Base-by-base conservation (phyloP, 768 basidiomycete species). In the Suillus alpinus region DNA sequence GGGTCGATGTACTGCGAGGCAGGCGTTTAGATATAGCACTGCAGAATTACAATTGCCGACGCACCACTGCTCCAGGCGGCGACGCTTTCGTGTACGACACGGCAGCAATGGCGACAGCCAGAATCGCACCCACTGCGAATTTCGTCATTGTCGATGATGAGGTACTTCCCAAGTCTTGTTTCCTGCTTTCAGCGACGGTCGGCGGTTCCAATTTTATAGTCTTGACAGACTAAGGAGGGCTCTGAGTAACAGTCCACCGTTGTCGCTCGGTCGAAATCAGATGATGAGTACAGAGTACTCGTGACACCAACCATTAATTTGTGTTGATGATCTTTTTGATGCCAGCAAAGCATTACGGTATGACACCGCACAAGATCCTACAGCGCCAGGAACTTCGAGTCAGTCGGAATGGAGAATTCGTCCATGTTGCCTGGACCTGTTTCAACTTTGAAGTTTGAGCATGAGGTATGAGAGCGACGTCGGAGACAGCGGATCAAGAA, bases 1-100 rank as follows among this genome's bases (percentile, higher is more conserved):
- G 82, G 82, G 59, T 83, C 78, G 58, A 85, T 69, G 47, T 81
- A 71, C 86, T 86, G 59, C 20, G 9, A 31, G 52, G 46, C n/a
- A 58, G 26, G 36, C 26, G 14, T 31, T 57, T 18, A 58, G 49
- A 51, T 20, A 20, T 26, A 14, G 6, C 26, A 23, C 49, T 29
- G 43, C 32, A 26, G 1, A 37, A 55, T n/a, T 26, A 20, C 18
- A 23, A 32, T 36, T 16, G 32, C 14, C 20, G 2, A 47, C 57
- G 14, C 26, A 58, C 57, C 31, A 58, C 20, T 53, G 49, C 49
- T 58, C 57, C 57, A 34, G 57, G 49, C n/a, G 49, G 47, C 4
- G 9, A 57, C 8, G 36, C 46, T 52, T 14, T 46, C 32, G 10
- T 10, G 18, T 23, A 37, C 10, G 32, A 36, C 9, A 16, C 14